Evolutionary conservation across 352 stramenopile species (phyloP), one percentile per base, ranked within the genome.

Genomic region (Pythium vanterpoolii): DNA sequence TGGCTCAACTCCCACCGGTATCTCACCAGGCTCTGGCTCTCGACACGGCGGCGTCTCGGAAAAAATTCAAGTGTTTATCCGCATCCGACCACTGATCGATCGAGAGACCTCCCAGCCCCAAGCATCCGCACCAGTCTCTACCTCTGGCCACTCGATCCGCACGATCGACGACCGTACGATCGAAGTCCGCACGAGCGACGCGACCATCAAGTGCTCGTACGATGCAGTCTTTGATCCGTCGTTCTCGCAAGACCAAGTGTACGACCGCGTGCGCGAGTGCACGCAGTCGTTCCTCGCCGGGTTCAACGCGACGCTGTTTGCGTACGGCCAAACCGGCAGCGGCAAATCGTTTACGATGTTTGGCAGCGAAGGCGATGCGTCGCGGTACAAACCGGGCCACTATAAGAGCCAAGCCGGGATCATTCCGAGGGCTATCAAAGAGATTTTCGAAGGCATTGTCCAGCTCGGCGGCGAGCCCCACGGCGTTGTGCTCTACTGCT

Each of bases 331-430:
- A 36, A 95, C 86, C 1, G 86, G 86, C 18, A 91, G 77, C 54
- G 86, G 86, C 40, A 95, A 95, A 68, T 91, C 86, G 19, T 93
- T 90, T 58, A 95, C 86, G 21, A 95, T 95, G 86, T 93, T 93
- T 62, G 83, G 85, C 11, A 79, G 68, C 50, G 83, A 95, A 66
- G 73, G 69, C 7, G 83, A 94, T 56, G 23, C 77, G 7, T 91
- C 83, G 6, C 72, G 83, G 10, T 93, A 82, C 46, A 78, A 79
- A 10, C 83, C 83, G 1, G 81, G 83, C 0, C 75, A 92, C n/a
- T 74, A 87, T 45, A 86, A 87, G 56, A 93, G 83, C 57, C 79
- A 79, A n/a, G 77, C 86, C 4, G 90, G 90, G 1, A 79, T 97
- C 51, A 97, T 97, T 47, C 90, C 90, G 5, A 70, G 89, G 21